Evolutionary conservation across 768 basidiomycete genomes (phyloP).

Genomic region (Naganishia friedmannii): DNA sequence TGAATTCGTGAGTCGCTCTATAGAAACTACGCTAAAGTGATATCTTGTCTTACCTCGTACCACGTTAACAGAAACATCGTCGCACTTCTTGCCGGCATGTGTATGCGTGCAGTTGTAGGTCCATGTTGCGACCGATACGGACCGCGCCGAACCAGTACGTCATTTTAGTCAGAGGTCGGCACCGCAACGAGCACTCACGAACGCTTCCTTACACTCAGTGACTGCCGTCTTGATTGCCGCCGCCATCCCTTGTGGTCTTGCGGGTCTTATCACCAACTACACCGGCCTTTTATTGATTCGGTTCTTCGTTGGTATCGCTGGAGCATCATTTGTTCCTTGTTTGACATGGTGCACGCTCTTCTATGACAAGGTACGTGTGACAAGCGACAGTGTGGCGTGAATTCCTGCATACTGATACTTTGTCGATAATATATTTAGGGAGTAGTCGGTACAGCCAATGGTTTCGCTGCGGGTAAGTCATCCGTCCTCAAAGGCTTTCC

Average conservation of each 20-base stretch:
- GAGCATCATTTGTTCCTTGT: slow-evolving; percentile 64
- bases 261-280: slow-evolving; percentile 56
- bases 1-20: slow-evolving; percentile 30
- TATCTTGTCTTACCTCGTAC: no score
- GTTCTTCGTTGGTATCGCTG: slow-evolving; percentile 60
- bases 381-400: slow-evolving; percentile 60
- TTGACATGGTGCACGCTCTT: slow-evolving; percentile 64
- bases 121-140: slow-evolving; percentile 56
- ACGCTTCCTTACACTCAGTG: slow-evolving; percentile 44
- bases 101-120: slow-evolving; percentile 58
- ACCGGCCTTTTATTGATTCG: slow-evolving; percentile 56
- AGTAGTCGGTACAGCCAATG: slow-evolving; percentile 43
- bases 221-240: slow-evolving; percentile 59
- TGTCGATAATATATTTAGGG: slow-evolving; percentile 39
- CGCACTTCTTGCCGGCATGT: slow-evolving; percentile 57
- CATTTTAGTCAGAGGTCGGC: neutral
- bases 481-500: slow-evolving; percentile 59
- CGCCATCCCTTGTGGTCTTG: slow-evolving; percentile 62
- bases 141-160: slow-evolving; percentile 55
- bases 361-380: slow-evolving; percentile 63
- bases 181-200: neutral
- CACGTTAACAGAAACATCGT: slow-evolving; percentile 33
- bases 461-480: slow-evolving; percentile 23
- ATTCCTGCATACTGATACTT: slow-evolving; percentile 50
- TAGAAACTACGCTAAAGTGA: neutral